Percentiles rank a stretch among this genome's conserved stretches.
phyloP scores from a whole-genome alignment of 306 rosid species.

The Quercus robur region DNA sequence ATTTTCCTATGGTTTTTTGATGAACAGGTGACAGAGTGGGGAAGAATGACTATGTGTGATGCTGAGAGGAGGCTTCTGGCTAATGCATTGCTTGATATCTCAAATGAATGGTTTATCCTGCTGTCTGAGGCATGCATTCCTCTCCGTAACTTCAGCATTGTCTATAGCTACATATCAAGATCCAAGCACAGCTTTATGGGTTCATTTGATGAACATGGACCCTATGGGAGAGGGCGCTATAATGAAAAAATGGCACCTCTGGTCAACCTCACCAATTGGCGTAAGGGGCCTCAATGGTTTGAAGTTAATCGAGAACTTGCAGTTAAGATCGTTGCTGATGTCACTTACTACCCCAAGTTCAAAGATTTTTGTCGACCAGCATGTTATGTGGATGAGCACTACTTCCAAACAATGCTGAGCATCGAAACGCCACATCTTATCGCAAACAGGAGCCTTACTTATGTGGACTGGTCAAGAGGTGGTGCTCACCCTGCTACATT shows the following conservation, averaged over 20 bases:
- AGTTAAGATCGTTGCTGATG: constrained; percentile 59
- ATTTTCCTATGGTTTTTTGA: neutral
- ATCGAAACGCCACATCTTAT: constrained; percentile 66
- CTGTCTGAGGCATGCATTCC: constrained; percentile 95
- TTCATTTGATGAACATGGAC: constrained; percentile 80
- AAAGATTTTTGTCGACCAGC: constrained; percentile 69
- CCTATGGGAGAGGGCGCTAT: constrained; percentile 95
- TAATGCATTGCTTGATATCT: constrained; percentile 88
- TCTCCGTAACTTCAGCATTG: constrained; percentile 72
- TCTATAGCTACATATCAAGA: constrained; percentile 65
- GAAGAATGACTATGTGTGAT: constrained; percentile 96
- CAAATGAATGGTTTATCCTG: constrained; percentile 94
- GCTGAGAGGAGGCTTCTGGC: constrained; percentile 95
- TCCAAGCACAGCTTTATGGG: constrained; percentile 90
- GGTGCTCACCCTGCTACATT: constrained; percentile 99
- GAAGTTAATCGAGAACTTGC: constrained; percentile 81
- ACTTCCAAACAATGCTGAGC: constrained; percentile 89
- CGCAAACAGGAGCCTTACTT: constrained; percentile 87
- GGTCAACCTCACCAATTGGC: constrained; percentile 85
- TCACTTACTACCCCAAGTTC: constrained; percentile 65
- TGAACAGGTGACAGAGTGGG: constrained; percentile 90
- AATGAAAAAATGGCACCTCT: constrained; percentile 68
- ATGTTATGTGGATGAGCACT: constrained; percentile 97
- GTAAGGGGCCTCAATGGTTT: constrained; percentile 97
- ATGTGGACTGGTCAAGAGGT: constrained; percentile 97